phyloP scores from a whole-genome alignment of 2,329 filamentous ascomycete species.

The Hypoxylon sp. region DNA sequence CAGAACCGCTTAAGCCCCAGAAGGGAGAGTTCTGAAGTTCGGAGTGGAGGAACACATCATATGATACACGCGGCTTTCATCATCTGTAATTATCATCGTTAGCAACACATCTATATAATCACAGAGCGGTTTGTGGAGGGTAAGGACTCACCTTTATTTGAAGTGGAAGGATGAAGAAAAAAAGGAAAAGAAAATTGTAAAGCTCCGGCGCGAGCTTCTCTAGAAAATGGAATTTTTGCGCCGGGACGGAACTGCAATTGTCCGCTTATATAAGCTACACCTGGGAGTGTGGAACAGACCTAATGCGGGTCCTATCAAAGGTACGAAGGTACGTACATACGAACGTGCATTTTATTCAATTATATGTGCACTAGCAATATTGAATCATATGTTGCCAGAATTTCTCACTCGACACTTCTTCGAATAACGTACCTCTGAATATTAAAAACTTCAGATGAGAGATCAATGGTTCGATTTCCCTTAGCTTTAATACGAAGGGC shows the following conservation, averaged over 20 bases:
- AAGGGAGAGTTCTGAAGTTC: constrained; percentile 86
- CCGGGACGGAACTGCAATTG: constrained; percentile 56
- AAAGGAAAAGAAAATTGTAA: constrained; percentile 62
- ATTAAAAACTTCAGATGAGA: constrained; percentile 11
- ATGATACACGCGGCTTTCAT: constrained; percentile 99
- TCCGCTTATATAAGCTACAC: constrained; percentile 44
- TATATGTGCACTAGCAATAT: not conserved
- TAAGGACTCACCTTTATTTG: constrained; percentile 87
- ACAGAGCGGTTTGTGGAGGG: constrained; percentile 11
- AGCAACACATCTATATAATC: constrained; percentile 40
- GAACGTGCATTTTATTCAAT: constrained; percentile 8
- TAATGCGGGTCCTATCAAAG: not conserved
- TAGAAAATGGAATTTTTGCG: constrained; percentile 52
- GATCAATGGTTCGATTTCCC: constrained; percentile 39
- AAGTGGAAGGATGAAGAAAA: constrained; percentile 97
- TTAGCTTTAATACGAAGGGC: constrained; percentile 24
- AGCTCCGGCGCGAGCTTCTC: constrained; percentile 42
- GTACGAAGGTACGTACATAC: constrained; percentile 32
- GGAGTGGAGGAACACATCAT: constrained; percentile 83
- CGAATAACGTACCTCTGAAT: not conserved
- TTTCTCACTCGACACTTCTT: constrained; percentile 1
- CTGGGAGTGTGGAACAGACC: not conserved
- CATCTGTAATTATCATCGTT: constrained; percentile 75
- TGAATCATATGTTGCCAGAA: constrained; percentile 15
- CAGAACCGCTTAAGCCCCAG: constrained; percentile 91